Evolutionary conservation across 1,284 basidiomycete genomes (phyloP).

Genomic region (Boletus holoroseus): DNA sequence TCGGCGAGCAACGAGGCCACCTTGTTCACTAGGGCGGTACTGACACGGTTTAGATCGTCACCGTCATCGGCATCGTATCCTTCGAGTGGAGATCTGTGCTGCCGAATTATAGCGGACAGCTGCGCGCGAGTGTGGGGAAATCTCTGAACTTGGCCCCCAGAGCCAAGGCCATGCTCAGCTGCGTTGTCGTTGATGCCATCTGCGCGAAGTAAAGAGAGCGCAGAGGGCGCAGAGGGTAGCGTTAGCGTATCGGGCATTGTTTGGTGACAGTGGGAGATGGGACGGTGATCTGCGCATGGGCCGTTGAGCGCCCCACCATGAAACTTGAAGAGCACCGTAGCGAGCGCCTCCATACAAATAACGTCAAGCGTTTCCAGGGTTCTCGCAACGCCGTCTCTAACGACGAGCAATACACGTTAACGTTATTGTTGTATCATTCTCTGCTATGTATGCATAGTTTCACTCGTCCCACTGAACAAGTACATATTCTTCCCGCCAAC

Average conservation of each 20-base stretch:
- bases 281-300: conserved; percentile 25
- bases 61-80: conserved; percentile 53
- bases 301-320: conserved; percentile 18
- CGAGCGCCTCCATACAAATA: conserved; percentile 18
- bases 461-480: conserved; percentile 66
- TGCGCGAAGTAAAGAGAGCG: conserved; percentile 8
- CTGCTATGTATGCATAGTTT: not conserved
- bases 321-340: conserved; percentile 20
- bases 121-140: conserved; percentile 78
- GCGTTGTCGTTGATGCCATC: conserved; percentile 21
- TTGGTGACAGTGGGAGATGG: conserved; percentile 17
- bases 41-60: conserved; percentile 51
- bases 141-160: conserved; percentile 35
- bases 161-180: conserved; percentile 16
- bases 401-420: conserved; percentile 4
- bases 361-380: conserved; percentile 18
- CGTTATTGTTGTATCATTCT: conserved; percentile 3
- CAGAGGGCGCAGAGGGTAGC: conserved; percentile 23
- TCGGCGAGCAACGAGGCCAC: conserved; percentile 69
- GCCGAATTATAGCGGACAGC: conserved; percentile 63
- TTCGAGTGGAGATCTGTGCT: conserved; percentile 53
- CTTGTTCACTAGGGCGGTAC: conserved; percentile 54
- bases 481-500: conserved; percentile 71
- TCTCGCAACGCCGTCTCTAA: conserved; percentile 1
- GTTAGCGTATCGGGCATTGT: conserved; percentile 27